A percentile compares a stretch with the other conserved stretches of the same genome.
Conservation (phyloP, 1,284 basidiomycete genomes). For the Puccinia polysora region DNA sequence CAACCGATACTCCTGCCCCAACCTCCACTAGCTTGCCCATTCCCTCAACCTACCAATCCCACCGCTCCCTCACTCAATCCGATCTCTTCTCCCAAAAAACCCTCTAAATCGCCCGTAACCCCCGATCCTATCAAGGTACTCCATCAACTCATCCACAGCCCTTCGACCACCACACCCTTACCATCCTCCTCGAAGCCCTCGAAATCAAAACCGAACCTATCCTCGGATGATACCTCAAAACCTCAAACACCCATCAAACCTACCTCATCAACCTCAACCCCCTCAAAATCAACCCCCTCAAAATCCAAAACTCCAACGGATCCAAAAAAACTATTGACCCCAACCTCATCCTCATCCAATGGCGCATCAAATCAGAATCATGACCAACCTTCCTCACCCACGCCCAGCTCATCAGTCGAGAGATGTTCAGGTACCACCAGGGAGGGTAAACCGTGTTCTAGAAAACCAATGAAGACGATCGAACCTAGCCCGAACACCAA, state of each 20-base stretch:
- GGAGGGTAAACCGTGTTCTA: conserved; percentile 24
- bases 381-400: neutral
- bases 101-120: neutral
- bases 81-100: neutral
- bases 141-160: neutral
- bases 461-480: conserved; percentile 33
- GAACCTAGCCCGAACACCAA: neutral
- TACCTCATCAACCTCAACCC: neutral
- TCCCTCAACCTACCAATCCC: no score
- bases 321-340: no score
- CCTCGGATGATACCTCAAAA: no score
- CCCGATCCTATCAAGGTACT: neutral
- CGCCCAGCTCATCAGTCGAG: neutral
- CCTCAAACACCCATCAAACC: neutral
- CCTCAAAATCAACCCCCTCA: neutral
- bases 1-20: no score
- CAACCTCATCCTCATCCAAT: no score
- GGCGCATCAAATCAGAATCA: no score
- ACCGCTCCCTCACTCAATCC: neutral
- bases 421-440: conserved; percentile 17
- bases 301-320: no score
- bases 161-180: neutral
- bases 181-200: neutral
- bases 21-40: no score
- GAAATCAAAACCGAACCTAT: no score